phyloP scores from a whole-genome alignment of 176 grass and related monocot genomes.

The Oryza meridionalis region DNA sequence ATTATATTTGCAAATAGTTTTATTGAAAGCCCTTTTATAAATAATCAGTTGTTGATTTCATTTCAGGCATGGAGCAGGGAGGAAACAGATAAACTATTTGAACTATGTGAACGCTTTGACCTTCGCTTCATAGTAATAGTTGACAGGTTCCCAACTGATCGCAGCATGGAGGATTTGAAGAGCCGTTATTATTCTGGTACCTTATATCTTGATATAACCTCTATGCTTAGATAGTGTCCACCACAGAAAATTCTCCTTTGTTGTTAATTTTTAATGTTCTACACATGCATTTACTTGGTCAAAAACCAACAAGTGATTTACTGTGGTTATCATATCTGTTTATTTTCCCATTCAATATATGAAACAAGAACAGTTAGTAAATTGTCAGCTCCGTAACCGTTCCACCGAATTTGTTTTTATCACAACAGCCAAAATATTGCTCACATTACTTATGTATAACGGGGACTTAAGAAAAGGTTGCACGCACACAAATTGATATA shows the following conservation, averaged over 20 bases:
- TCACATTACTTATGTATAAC: not conserved
- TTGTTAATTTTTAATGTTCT: conserved; percentile 1
- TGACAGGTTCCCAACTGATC: conserved; percentile 78
- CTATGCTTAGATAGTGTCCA: conserved; percentile 40
- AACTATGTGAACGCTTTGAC: conserved; percentile 88
- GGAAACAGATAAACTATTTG: conserved; percentile 94
- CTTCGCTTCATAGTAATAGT: conserved; percentile 93
- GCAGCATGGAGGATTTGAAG: conserved; percentile 90
- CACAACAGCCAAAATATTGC: not conserved
- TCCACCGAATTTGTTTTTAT: not conserved
- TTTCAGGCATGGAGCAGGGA: conserved; percentile 86
- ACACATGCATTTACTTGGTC: conserved; percentile 19
- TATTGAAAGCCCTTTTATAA: not conserved
- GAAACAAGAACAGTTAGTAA: not conserved
- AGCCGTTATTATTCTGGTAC: conserved; percentile 93
- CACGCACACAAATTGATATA: not conserved
- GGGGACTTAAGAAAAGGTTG: not conserved
- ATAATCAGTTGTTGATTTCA: conserved; percentile 39
- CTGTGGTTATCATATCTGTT: conserved; percentile 3
- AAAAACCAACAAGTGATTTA: conserved; percentile 1
- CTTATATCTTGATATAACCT: conserved; percentile 45
- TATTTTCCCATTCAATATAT: conserved; percentile 16
- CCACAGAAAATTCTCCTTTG: not conserved
- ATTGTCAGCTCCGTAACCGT: not conserved
- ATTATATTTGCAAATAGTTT: not conserved